Evolutionary conservation across 164 flowering plant genomes (phyloP).

Genomic region (Magnolia kwangsiensis): DNA sequence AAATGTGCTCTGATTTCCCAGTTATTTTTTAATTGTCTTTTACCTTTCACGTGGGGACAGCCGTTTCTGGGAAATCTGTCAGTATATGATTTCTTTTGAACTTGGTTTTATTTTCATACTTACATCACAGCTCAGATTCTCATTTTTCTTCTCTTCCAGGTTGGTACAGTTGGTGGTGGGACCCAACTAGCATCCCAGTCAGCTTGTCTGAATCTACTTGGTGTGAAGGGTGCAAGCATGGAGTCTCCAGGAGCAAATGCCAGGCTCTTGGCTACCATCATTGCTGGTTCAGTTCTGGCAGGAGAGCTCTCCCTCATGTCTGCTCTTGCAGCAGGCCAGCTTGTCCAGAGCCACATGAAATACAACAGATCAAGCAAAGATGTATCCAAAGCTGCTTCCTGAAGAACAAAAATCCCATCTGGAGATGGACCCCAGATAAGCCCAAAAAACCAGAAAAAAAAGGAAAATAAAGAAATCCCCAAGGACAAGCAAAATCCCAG

Average conservation of each 20-base stretch:
- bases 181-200: constrained; percentile 74
- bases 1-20: background rate
- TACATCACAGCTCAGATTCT: background rate
- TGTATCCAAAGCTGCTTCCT: constrained; percentile 4
- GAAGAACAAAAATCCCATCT: background rate
- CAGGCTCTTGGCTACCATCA: constrained; percentile 54
- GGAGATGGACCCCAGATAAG: background rate
- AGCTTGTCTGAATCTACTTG: constrained; percentile 64
- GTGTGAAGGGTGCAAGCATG: constrained; percentile 65
- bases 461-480: constrained; percentile 1
- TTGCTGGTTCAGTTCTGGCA: constrained; percentile 71
- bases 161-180: constrained; percentile 78
- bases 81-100: background rate
- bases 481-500: background rate
- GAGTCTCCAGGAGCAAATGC: constrained; percentile 55
- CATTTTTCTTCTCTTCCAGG: constrained; percentile 26
- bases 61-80: background rate
- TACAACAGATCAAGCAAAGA: constrained; percentile 64
- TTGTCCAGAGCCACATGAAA: constrained; percentile 71
- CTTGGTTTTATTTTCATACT: background rate
- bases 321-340: constrained; percentile 73
- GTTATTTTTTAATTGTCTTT: background rate
- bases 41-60: background rate
- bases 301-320: constrained; percentile 83
- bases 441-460: background rate